phyloP scores from a whole-genome alignment of 1,284 basidiomycete species.

The Pseudomicrostroma phylloplanum region DNA sequence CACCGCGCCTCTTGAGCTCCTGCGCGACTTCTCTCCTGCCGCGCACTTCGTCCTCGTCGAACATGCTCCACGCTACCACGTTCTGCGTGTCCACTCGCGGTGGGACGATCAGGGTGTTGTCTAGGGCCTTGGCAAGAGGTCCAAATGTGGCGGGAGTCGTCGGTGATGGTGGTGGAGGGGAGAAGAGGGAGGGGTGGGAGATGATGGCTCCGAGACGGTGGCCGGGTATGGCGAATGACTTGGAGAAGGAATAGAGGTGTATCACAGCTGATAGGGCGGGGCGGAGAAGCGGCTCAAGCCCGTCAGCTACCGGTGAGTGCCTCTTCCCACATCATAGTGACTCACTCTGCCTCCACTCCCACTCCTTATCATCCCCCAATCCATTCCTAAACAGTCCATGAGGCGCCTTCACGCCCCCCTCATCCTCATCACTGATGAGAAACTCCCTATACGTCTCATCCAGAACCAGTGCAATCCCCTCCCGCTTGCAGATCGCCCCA shows the following conservation, averaged over 20 bases:
- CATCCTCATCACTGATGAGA: constrained; percentile 53
- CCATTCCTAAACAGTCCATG: constrained; percentile 58
- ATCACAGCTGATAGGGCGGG: constrained; percentile 55
- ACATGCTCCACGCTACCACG: constrained; percentile 36
- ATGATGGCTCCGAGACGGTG: constrained; percentile 73
- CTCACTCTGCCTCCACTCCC: constrained; percentile 59
- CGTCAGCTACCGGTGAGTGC: not conserved
- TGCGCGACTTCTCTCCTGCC: constrained; percentile 56
- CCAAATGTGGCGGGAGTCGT: constrained; percentile 17
- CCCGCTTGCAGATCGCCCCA: constrained; percentile 59
- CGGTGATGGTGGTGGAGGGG: not conserved
- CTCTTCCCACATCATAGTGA: constrained; percentile 23
- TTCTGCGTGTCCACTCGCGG: constrained; percentile 27
- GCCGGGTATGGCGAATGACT: constrained; percentile 77
- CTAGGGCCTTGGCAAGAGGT: constrained; percentile 61
- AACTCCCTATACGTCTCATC: constrained; percentile 68
- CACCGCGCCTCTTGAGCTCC: constrained; percentile 47
- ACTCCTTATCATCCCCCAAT: constrained; percentile 15
- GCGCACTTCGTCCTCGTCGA: constrained; percentile 45
- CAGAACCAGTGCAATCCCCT: constrained; percentile 68
- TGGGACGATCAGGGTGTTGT: constrained; percentile 60
- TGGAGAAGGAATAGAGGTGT: constrained; percentile 54
- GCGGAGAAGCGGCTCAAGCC: constrained; percentile 17
- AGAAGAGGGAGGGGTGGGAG: constrained; percentile 58
- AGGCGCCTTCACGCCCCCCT: constrained; percentile 50